Percentiles rank a stretch among this genome's conserved stretches.
Evolutionary conservation across 1,284 basidiomycete genomes (phyloP).

Genomic region (Cyathus pygmaeus): DNA sequence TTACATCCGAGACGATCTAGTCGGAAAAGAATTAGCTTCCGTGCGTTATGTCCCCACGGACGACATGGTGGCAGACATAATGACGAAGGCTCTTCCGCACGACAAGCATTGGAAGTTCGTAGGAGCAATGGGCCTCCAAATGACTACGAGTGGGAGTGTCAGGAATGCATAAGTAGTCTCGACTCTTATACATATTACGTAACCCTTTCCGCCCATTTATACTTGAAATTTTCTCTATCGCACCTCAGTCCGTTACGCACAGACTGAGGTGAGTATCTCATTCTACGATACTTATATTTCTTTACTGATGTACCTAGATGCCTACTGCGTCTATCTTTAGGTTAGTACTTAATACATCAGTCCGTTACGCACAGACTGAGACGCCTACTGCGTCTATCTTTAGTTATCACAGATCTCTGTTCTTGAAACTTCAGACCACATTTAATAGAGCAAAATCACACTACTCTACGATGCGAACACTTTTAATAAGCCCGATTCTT

Average conservation of each 20-base stretch:
- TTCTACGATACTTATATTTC: too few relatives aligned
- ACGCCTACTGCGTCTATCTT: not conserved
- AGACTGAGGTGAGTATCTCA: too few relatives aligned
- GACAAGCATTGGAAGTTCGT: slow-evolving; percentile 37
- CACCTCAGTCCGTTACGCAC: too few relatives aligned
- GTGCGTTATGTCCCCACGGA: slow-evolving; percentile 21
- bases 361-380: not conserved
- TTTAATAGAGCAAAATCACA: too few relatives aligned
- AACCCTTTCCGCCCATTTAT: too few relatives aligned
- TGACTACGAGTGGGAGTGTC: slow-evolving; percentile 30
- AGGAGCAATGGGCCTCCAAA: slow-evolving; percentile 18
- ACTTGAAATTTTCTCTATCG: too few relatives aligned
- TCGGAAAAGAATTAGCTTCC: slow-evolving; percentile 17
- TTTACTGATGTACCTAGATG: slow-evolving; percentile 22
- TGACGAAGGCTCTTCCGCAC: slow-evolving; percentile 35
- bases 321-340: not conserved
- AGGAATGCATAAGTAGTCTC: slow-evolving; percentile 1
- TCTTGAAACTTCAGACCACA: too few relatives aligned
- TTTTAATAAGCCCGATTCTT: too few relatives aligned
- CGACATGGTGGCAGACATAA: slow-evolving; percentile 35
- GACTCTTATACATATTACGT: too few relatives aligned
- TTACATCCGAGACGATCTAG: slow-evolving; percentile 37
- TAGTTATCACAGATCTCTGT: not conserved
- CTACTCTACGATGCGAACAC: too few relatives aligned
- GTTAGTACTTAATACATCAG: not conserved